Conservation (phyloP, 23 red algal genomes). For the Chondrus crispus region DNA sequence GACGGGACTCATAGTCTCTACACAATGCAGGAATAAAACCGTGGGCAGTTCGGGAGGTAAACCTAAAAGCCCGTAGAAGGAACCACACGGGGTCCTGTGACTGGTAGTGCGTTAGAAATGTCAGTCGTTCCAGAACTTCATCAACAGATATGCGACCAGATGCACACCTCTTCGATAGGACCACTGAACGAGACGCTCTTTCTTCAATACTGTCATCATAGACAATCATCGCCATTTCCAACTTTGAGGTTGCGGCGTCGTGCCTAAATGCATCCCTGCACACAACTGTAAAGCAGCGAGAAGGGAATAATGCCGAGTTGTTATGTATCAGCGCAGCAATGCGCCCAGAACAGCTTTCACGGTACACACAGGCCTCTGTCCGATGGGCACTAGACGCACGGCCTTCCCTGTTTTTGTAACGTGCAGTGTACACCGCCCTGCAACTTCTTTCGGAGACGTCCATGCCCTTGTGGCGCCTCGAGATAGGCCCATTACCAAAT, state of each 20-base stretch:
- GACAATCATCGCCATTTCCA: neutral
- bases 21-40: neutral
- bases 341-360: neutral
- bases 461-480: neutral
- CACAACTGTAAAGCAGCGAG: neutral
- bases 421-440: neutral
- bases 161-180: neutral
- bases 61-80: neutral
- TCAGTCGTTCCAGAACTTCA: neutral
- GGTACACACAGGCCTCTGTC: neutral
- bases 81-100: neutral
- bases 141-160: neutral
- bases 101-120: neutral
- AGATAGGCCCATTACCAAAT: neutral
- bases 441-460: neutral
- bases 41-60: neutral
- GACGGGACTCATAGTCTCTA: neutral
- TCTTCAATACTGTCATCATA: neutral
- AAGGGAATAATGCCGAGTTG: neutral
- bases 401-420: neutral
- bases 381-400: neutral
- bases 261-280: neutral
- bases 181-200: neutral
- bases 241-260: neutral
- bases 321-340: neutral